Evolutionary conservation across 2,329 filamentous ascomycete genomes (phyloP).

Genomic region (Podosphaera xanthii): DNA sequence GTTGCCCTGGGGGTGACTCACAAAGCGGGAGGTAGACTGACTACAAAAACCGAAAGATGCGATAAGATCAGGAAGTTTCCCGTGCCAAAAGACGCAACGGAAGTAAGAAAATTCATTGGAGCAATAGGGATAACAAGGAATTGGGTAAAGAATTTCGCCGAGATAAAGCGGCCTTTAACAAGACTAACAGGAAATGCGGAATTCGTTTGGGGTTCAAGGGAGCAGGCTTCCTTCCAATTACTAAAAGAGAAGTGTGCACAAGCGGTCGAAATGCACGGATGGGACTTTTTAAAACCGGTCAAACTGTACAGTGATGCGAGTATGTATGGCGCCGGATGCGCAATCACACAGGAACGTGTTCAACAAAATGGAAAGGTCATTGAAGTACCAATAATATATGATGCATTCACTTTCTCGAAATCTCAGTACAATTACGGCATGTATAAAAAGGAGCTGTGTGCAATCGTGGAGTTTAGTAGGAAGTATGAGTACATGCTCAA

Average conservation of each 20-base stretch:
- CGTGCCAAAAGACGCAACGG: neutral
- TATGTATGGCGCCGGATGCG: constrained; percentile 3
- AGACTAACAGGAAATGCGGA: neutral
- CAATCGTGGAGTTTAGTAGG: constrained; percentile 1
- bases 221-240: neutral
- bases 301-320: neutral
- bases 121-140: neutral
- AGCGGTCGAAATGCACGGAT: neutral
- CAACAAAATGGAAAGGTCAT: neutral
- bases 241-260: neutral
- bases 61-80: neutral
- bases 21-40: neutral
- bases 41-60: neutral
- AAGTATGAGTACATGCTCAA: constrained; percentile 2
- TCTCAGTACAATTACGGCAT: constrained; percentile 3
- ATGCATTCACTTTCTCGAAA: constrained; percentile 1
- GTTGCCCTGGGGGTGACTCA: neutral
- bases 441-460: neutral
- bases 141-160: too few relatives aligned
- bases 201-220: neutral
- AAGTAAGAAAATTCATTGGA: neutral
- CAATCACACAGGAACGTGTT: neutral
- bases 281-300: neutral
- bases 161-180: neutral
- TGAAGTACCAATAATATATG: neutral